Evolutionary conservation across 2,329 filamentous ascomycete genomes (phyloP).

Genomic region (Xylariaceae sp.): DNA sequence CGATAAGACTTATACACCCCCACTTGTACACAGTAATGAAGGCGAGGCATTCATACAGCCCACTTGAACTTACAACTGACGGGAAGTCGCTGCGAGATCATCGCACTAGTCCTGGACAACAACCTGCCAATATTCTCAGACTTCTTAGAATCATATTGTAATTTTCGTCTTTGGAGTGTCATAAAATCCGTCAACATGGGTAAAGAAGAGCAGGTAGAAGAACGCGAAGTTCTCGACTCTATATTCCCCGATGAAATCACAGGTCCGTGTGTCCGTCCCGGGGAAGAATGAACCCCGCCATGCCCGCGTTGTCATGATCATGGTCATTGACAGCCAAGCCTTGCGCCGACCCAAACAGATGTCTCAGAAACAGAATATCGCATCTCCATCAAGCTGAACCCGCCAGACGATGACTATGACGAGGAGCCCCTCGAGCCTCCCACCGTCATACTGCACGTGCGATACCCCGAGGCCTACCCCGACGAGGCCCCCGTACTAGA

Average conservation of each 20-base stretch:
- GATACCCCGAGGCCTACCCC: slow-evolving; percentile 86
- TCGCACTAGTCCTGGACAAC: neutral
- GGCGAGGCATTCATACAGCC: neutral
- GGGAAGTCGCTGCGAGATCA: neutral
- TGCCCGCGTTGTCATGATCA: neutral
- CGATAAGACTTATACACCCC: slow-evolving; percentile 13
- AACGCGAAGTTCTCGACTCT: slow-evolving; percentile 94
- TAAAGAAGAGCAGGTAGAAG: slow-evolving; percentile 86
- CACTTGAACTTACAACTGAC: neutral
- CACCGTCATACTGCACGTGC: slow-evolving; percentile 73
- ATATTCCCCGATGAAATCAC: slow-evolving; percentile 98
- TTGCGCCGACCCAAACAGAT: slow-evolving; percentile 48
- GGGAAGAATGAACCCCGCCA: slow-evolving; percentile 8
- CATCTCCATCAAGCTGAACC: slow-evolving; percentile 79
- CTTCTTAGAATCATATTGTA: neutral
- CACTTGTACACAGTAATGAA: neutral
- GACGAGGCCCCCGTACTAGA: slow-evolving; percentile 81
- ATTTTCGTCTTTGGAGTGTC: too few species aligned
- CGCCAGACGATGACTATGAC: slow-evolving; percentile 58
- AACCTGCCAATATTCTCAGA: neutral
- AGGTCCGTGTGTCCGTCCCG: slow-evolving; percentile 48
- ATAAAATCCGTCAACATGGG: slow-evolving; percentile 45
- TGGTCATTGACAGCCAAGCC: slow-evolving; percentile 5
- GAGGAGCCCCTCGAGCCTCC: slow-evolving; percentile 60
- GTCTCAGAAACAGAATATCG: slow-evolving; percentile 86